Evolutionary conservation across 108 stramenopile genomes (phyloP).

Genomic region (Cylindrotheca closterium): DNA sequence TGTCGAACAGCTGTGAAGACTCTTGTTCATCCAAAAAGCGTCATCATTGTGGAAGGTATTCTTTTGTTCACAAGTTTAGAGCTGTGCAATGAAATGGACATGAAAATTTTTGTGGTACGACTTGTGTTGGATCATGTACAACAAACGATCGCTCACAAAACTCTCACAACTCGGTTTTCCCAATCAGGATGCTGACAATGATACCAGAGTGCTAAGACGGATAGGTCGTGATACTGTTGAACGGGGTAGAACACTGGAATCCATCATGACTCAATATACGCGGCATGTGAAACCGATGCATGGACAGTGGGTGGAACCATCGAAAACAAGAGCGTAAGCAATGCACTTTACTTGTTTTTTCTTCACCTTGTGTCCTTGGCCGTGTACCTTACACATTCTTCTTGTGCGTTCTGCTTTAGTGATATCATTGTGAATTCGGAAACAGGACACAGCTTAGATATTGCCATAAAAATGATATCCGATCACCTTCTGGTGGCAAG

Average conservation of each 20-base stretch:
- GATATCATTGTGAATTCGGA: constrained; percentile 86
- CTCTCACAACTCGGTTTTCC: constrained; percentile 8
- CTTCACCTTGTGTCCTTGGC: no score
- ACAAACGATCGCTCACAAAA: not conserved
- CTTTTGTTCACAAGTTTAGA: constrained; percentile 81
- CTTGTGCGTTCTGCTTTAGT: not conserved
- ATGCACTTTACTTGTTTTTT: not conserved
- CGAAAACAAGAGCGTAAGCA: constrained; percentile 62
- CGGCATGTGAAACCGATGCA: constrained; percentile 94
- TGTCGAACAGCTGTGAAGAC: constrained; percentile 60
- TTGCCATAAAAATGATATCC: constrained; percentile 67
- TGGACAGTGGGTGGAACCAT: constrained; percentile 88
- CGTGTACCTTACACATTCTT: no score
- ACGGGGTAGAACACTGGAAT: constrained; percentile 75
- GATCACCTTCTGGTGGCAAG: constrained; percentile 67
- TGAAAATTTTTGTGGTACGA: constrained; percentile 93
- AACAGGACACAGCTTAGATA: constrained; percentile 51
- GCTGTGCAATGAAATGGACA: constrained; percentile 77
- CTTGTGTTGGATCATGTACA: not conserved
- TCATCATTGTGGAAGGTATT: constrained; percentile 93
- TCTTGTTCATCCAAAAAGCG: constrained; percentile 51
- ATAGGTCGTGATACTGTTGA: constrained; percentile 84
- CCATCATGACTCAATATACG: constrained; percentile 84
- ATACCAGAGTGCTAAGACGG: constrained; percentile 84
- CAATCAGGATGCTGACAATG: constrained; percentile 75